phyloP scores from a whole-genome alignment of 2,329 filamentous ascomycete species.

The Beauveria brongniartii region DNA sequence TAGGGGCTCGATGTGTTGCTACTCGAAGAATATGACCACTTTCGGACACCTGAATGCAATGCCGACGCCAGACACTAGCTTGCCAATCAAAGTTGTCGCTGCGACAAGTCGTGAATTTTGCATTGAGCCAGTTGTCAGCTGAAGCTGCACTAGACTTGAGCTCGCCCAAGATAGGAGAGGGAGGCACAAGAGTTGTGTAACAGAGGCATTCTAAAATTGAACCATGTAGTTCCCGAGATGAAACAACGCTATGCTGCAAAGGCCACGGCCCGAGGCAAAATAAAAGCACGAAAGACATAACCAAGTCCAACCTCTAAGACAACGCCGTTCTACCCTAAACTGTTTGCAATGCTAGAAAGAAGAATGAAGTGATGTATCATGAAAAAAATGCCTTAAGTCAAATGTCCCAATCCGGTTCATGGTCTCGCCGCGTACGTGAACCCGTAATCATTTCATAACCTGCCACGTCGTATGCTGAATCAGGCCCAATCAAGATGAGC shows the following conservation, averaged over 20 bases:
- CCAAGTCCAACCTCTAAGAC: neutral
- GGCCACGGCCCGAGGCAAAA: neutral
- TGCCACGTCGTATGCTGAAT: constrained; percentile 36
- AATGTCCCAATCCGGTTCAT: constrained; percentile 33
- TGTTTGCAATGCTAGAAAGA: neutral
- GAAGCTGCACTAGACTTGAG: too few species aligned
- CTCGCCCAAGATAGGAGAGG: too few species aligned
- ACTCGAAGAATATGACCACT: neutral
- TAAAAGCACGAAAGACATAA: neutral
- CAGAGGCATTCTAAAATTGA: too few species aligned
- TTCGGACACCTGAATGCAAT: neutral
- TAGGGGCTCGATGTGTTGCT: neutral
- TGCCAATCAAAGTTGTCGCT: too few species aligned
- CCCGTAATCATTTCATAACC: constrained; percentile 35
- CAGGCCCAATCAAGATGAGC: constrained; percentile 36
- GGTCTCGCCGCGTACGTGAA: constrained; percentile 32
- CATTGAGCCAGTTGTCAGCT: neutral
- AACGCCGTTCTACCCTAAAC: neutral
- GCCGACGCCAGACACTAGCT: neutral
- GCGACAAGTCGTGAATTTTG: neutral
- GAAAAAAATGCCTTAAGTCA: constrained; percentile 3
- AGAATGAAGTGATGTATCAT: neutral
- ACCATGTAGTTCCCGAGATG: neutral
- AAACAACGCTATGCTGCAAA: neutral
- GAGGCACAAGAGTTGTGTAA: neutral